Evolutionary conservation across 371 early-diverging fungal genomes (phyloP).

Genomic region (Rhizopus stolonifer): DNA sequence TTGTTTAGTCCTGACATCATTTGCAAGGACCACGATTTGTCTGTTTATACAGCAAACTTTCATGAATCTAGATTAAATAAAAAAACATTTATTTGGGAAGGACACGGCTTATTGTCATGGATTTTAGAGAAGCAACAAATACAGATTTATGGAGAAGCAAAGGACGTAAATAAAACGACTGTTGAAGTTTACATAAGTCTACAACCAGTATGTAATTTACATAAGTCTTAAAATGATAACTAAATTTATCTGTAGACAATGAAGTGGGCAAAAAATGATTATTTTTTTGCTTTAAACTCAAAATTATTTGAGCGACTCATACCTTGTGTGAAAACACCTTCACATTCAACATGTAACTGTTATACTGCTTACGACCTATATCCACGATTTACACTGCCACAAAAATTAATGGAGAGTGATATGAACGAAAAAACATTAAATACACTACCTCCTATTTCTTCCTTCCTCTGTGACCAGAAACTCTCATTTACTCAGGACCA

Average conservation of each 20-base stretch:
- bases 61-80: conserved; percentile 28
- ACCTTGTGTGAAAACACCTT: conserved; percentile 19
- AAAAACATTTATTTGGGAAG: conserved; percentile 42
- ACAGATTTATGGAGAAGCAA: conserved; percentile 26
- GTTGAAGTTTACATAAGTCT: conserved; percentile 33
- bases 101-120: conserved; percentile 48
- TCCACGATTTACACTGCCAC: not conserved
- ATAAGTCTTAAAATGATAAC: not conserved
- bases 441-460: conserved; percentile 24
- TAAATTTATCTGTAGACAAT: conserved; percentile 33
- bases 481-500: too few relatives aligned
- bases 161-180: conserved; percentile 7
- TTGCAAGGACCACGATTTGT: conserved; percentile 45
- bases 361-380: conserved; percentile 14
- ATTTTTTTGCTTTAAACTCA: conserved; percentile 34
- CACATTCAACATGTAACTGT: conserved; percentile 25
- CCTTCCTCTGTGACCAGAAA: conserved; percentile 20
- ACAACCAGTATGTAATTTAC: conserved; percentile 35
- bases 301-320: conserved; percentile 37
- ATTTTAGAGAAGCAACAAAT: conserved; percentile 34
- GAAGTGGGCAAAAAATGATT: conserved; percentile 40
- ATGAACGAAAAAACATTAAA: conserved; percentile 20
- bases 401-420: conserved; percentile 4
- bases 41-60: conserved; percentile 46
- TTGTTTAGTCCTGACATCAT: conserved; percentile 45